A percentile compares a stretch with the other conserved stretches of the same genome.
Evolutionary conservation across 352 stramenopile species (phyloP).

Genomic region (Pythium periplocum): DNA sequence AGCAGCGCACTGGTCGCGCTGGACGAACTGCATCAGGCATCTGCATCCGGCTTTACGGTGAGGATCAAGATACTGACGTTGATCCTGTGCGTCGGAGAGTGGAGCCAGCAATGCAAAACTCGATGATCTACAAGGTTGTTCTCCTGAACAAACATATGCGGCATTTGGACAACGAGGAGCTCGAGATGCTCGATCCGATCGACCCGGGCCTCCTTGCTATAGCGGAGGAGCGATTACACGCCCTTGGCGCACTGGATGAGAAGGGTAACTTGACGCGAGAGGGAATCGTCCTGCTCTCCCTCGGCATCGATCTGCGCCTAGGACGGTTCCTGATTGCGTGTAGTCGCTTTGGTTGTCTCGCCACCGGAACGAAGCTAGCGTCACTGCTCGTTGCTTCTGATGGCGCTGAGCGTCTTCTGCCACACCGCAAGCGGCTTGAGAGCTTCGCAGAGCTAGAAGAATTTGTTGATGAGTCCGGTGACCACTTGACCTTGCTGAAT

Average conservation of each 20-base stretch:
- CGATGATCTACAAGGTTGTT: conserved; percentile 27
- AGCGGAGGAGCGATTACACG: conserved; percentile 5
- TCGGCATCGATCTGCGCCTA: conserved; percentile 20
- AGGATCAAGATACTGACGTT: conserved; percentile 5
- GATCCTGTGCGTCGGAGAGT: neutral
- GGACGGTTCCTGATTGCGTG: conserved; percentile 22
- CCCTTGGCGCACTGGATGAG: conserved; percentile 13
- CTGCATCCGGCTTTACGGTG: conserved; percentile 18
- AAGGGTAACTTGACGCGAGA: conserved; percentile 11
- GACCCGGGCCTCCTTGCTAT: neutral
- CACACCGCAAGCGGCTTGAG: conserved; percentile 1
- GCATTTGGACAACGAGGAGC: neutral
- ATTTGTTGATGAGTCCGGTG: conserved; percentile 13
- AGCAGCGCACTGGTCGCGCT: conserved; percentile 17
- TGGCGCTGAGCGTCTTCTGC: conserved; percentile 15
- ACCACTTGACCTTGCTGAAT: conserved; percentile 23
- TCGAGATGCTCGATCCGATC: conserved; percentile 20
- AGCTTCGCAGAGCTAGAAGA: neutral
- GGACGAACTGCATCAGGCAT: conserved; percentile 17
- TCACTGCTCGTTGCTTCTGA: conserved; percentile 15
- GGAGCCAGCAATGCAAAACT: neutral
- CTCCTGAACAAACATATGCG: conserved; percentile 18
- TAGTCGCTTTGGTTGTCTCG: conserved; percentile 16
- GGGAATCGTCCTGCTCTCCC: conserved; percentile 9
- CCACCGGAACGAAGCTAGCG: conserved; percentile 14